Conservation (phyloP, 1,139 yeast species). For the Magnusiomyces sp. region DNA sequence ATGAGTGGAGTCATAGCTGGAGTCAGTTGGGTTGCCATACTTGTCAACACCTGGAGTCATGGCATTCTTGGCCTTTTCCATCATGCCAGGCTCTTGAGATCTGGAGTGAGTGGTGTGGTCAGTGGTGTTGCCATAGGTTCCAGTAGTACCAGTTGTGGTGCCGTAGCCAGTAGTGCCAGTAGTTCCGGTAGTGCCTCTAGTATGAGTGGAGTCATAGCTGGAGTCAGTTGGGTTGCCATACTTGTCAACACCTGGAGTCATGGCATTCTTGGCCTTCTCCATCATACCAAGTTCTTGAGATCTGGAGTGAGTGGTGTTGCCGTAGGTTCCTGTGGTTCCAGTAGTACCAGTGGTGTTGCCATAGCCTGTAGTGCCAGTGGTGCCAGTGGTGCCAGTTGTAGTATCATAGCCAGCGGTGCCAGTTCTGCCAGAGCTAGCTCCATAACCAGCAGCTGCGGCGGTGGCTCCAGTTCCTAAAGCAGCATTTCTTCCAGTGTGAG, state of each 20-base stretch:
- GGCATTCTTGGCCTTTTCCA: background rate
- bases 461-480: too few species aligned
- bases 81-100: background rate
- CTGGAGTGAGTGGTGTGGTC: slow-evolving; percentile 1
- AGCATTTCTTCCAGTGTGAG: too few species aligned
- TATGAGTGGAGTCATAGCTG: background rate
- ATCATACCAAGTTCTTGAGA: too few species aligned
- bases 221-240: background rate
- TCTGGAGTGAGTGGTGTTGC: background rate
- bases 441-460: too few species aligned
- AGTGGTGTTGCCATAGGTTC: slow-evolving; percentile 5
- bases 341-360: slow-evolving; percentile 6
- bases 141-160: slow-evolving; percentile 1
- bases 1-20: background rate
- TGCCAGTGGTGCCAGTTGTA: background rate
- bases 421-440: background rate
- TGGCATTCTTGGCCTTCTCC: too few species aligned
- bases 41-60: too few species aligned
- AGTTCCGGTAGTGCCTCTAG: slow-evolving; percentile 3
- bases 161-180: slow-evolving; percentile 2
- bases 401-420: background rate
- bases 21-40: slow-evolving; percentile 3
- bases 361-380: slow-evolving; percentile 4
- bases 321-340: slow-evolving; percentile 9
- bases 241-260: too few species aligned